phyloP scores from a whole-genome alignment of 768 basidiomycete genomes.

The Pleurotus salmoneostramineus region DNA sequence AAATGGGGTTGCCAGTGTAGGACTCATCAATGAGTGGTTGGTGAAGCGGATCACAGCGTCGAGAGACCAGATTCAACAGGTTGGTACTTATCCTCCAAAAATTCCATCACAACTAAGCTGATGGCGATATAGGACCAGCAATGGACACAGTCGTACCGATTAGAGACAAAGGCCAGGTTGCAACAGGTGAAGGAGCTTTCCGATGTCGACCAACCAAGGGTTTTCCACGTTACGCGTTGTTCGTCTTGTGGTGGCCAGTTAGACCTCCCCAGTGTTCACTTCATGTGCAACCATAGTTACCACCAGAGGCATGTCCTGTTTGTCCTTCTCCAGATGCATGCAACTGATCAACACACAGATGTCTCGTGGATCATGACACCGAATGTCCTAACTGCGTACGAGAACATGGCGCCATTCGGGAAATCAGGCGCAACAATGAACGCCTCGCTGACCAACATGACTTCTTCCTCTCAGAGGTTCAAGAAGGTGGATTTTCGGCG shows the following conservation, averaged over 20 bases:
- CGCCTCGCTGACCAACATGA: conserved; percentile 80
- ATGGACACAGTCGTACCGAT: conserved; percentile 82
- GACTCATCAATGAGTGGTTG: conserved; percentile 90
- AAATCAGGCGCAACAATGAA: conserved; percentile 86
- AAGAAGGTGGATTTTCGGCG: conserved; percentile 68
- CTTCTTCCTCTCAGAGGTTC: conserved; percentile 71
- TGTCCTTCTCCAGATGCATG: not conserved
- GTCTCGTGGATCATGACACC: conserved; percentile 82
- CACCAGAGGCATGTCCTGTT: conserved; percentile 71
- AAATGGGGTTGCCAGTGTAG: conserved; percentile 88
- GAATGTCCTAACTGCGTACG: conserved; percentile 89
- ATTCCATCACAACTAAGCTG: conserved; percentile 6
- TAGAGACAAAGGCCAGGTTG: conserved; percentile 77
- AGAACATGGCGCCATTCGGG: conserved; percentile 84
- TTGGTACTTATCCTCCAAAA: conserved; percentile 30
- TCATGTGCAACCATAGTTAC: conserved; percentile 98
- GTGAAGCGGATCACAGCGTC: conserved; percentile 72
- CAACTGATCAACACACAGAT: conserved; percentile 40
- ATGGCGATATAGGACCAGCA: conserved; percentile 67
- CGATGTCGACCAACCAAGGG: conserved; percentile 72
- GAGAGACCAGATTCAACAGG: conserved; percentile 74
- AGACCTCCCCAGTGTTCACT: conserved; percentile 91
- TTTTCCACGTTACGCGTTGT: conserved; percentile 95
- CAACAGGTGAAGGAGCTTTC: conserved; percentile 80
- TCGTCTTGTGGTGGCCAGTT: conserved; percentile 86